Percentiles rank a stretch among this genome's conserved stretches.
Conservation (phyloP, 768 basidiomycete genomes). For the Boletus bicolor region DNA sequence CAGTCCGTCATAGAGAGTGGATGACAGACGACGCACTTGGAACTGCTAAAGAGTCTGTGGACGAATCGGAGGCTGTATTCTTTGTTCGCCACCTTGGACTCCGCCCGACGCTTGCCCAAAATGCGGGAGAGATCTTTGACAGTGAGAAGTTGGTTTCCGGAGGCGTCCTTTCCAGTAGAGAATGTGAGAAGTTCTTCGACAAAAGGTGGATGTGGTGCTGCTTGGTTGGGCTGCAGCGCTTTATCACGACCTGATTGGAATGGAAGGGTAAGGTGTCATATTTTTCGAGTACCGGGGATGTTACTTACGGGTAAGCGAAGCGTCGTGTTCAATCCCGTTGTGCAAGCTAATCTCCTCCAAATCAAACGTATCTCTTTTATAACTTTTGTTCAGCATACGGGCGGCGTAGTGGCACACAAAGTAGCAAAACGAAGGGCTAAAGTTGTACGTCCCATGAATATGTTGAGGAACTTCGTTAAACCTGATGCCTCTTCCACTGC, state of each 20-base stretch:
- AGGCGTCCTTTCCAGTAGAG: conserved; percentile 55
- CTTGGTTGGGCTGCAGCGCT: conserved; percentile 49
- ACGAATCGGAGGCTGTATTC: conserved; percentile 47
- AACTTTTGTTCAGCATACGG: conserved; percentile 52
- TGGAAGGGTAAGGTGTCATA: background rate
- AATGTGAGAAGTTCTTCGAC: conserved; percentile 55
- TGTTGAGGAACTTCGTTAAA: conserved; percentile 42
- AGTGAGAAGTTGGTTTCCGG: conserved; percentile 50
- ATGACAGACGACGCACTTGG: conserved; percentile 50
- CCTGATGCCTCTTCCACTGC: conserved; percentile 62
- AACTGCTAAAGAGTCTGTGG: conserved; percentile 63
- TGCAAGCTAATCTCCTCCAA: conserved; percentile 39
- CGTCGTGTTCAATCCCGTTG: background rate
- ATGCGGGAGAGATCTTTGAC: conserved; percentile 54
- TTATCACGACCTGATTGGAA: conserved; percentile 51
- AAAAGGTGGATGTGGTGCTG: conserved; percentile 44
- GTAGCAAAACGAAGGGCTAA: conserved; percentile 60
- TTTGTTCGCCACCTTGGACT: conserved; percentile 50
- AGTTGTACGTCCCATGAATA: conserved; percentile 62
- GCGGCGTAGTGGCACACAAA: conserved; percentile 61
- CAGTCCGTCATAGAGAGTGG: background rate
- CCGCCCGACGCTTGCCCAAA: conserved; percentile 57
- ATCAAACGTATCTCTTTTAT: conserved; percentile 56
- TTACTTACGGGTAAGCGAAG: conserved; percentile 30
- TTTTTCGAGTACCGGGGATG: background rate